phyloP scores from a whole-genome alignment of 495 filamentous ascomycete genomes.

The Penicillium simplicissimum region DNA sequence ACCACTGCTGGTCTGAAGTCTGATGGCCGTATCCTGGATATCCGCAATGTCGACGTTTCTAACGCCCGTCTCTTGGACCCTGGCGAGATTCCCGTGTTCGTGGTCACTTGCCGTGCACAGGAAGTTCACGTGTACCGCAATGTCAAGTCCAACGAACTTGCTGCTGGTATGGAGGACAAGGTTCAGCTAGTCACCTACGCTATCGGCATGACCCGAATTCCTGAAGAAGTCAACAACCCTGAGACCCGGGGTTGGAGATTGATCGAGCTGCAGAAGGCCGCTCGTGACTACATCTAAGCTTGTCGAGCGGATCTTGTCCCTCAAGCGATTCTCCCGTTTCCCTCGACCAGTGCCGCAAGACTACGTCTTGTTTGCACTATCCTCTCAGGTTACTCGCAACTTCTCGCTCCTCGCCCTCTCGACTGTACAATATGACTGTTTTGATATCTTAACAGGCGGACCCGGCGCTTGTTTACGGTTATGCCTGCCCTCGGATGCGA shows the following conservation, averaged over 20 bases:
- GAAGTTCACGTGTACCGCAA: constrained; percentile 97
- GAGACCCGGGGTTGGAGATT: constrained; percentile 95
- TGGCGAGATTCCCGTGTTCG: constrained; percentile 95
- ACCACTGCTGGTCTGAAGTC: constrained; percentile 88
- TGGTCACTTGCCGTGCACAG: constrained; percentile 94
- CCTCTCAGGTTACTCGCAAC: constrained; percentile 4
- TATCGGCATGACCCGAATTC: constrained; percentile 88
- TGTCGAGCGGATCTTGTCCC: not conserved
- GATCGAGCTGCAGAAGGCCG: constrained; percentile 98
- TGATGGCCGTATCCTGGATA: constrained; percentile 92
- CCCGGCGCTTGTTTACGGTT: constrained; percentile 36
- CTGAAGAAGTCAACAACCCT: constrained; percentile 94
- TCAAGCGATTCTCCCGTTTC: not conserved
- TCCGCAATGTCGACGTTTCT: constrained; percentile 88
- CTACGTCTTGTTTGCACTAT: constrained; percentile 9
- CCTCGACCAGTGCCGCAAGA: not conserved
- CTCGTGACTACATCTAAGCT: constrained; percentile 84
- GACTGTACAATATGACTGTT: constrained; percentile 48
- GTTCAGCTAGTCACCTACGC: constrained; percentile 98
- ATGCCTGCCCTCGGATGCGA: constrained; percentile 35
- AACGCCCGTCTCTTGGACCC: constrained; percentile 92
- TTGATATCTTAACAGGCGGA: constrained; percentile 42
- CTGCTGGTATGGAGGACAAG: constrained; percentile 98
- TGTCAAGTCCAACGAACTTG: constrained; percentile 81
- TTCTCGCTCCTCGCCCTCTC: constrained; percentile 14